These are phyloP conservation scores for Russula earlei DNA, from an alignment of 768 basidiomycete genomes.

Conservation along the genomic window DNA sequence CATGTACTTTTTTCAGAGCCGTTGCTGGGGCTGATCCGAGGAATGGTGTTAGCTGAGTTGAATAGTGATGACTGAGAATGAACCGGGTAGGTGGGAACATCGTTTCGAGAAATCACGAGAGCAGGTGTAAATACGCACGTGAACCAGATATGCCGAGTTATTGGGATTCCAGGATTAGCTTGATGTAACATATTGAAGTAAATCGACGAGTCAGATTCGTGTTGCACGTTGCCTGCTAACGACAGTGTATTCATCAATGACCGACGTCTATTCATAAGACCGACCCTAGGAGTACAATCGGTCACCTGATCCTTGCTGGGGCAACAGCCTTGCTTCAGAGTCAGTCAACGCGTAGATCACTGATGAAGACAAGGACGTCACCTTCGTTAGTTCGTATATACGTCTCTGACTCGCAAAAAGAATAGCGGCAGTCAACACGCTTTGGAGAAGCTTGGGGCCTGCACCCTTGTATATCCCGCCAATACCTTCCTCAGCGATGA, in stretches of 20 bases:
- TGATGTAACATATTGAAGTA: not conserved
- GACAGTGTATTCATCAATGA: too few relatives aligned
- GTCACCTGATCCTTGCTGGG: conserved; percentile 3
- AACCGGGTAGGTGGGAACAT: too few relatives aligned
- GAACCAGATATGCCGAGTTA: not conserved
- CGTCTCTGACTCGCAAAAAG: conserved; percentile 85
- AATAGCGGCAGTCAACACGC: conserved; percentile 88
- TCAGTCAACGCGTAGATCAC: not conserved
- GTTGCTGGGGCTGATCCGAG: too few relatives aligned
- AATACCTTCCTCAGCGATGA: conserved; percentile 71
- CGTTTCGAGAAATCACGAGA: not conserved
- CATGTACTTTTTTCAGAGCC: not conserved
- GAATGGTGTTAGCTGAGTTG: too few relatives aligned
- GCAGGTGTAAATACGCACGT: not conserved
- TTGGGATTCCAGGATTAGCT: not conserved
- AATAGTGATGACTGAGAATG: too few relatives aligned
- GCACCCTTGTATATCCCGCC: conserved; percentile 82
- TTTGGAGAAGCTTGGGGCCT: conserved; percentile 81
- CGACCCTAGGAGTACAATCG: not conserved
- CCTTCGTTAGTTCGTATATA: conserved; percentile 63
- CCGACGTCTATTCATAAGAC: not conserved
- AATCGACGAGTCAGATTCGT: not conserved
- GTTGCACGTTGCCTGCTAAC: too few relatives aligned
- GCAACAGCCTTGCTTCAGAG: not conserved
- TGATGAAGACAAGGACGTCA: conserved; percentile 14